Evolutionary conservation across 805 yeast genomes (phyloP), one percentile per base, ranked within the genome.

Genomic region (Ascoidea rubescens): DNA sequence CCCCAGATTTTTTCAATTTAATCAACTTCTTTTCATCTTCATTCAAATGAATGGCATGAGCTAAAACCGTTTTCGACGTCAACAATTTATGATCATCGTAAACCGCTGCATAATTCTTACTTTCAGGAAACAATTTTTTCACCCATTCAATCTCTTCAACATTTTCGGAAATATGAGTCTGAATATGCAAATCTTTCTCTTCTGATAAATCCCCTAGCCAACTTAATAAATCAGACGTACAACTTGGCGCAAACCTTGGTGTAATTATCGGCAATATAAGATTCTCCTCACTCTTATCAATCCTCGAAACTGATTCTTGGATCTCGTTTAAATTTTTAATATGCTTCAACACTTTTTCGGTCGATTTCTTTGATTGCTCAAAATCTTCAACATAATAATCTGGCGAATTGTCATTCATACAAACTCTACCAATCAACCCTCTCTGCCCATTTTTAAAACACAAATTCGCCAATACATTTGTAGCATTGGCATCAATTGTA

Each of bases 171-270:
- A 91, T 72, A 66, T 91, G 99, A 0, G 97, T 88, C 67, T 91
- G 99, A 45, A 87, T 77, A 30, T 87, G 91, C 43, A 85, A 68
- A 43, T 75, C 62, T 37, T 71, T 61, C 5, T 70, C 58, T 30
- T 65, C 59, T n/a, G 80, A 71, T 31, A 84, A 62, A 5, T 73
- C 65, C 2, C 95, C 95, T 52, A 90, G 70, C 72, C 78, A 73
- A 5, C 62, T 61, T 69, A 91, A 67, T 45, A 87, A 69, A 50
- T 78, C 75, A 30, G 77, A 68, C 4, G 87, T 72, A 62, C 97
- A 91, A 17, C 86, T 78, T 1, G 96, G 96, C 0, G 98, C 98
- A 70, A 91, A 91, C 53, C 99, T 70, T 6, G 99, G 98, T 1
- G 98, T 91, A 8, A 91, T 58, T 12, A 90, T 80, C 0, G 98